These are phyloP conservation scores for Aspergillus cristatus DNA, from an alignment of 495 filamentous ascomycete genomes.

Conservation along the genomic window DNA sequence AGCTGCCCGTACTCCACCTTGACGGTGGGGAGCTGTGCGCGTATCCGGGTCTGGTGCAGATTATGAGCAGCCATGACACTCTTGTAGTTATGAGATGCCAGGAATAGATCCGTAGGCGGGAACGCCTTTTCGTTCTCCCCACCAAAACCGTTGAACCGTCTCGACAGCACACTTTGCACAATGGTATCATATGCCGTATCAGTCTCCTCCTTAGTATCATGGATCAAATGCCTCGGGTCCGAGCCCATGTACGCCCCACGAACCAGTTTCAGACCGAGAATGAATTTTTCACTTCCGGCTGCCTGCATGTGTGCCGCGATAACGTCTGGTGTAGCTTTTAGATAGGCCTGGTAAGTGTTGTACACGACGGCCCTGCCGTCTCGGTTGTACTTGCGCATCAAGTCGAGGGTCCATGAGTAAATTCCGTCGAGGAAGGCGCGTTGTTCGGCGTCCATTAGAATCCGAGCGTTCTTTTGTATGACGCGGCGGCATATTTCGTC, in stretches of 20 bases:
- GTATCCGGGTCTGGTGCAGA: conserved; percentile 22
- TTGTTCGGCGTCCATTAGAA: conserved; percentile 84
- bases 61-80: conserved; percentile 24
- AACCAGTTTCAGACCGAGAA: conserved; percentile 78
- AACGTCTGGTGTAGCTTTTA: conserved; percentile 53
- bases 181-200: conserved; percentile 49
- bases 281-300: conserved; percentile 57
- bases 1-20: conserved; percentile 51
- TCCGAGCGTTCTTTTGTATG: conserved; percentile 48
- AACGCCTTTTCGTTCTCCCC: conserved; percentile 20
- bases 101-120: conserved; percentile 29
- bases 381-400: conserved; percentile 68
- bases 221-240: conserved; percentile 65
- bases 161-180: conserved; percentile 32
- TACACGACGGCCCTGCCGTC: conserved; percentile 51
- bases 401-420: conserved; percentile 61
- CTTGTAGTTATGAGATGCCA: conserved; percentile 35
- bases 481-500: conserved; percentile 26
- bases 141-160: conserved; percentile 36
- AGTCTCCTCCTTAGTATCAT: conserved; percentile 71
- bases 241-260: conserved; percentile 77
- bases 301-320: conserved; percentile 53
- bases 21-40: conserved; percentile 22
- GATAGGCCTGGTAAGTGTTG: conserved; percentile 74
- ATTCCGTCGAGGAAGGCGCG: conserved; percentile 66